Percentiles rank a stretch among this genome's conserved stretches.
phyloP scores from a whole-genome alignment of 169 alveolate genomes.

The Plasmodium coatneyi region DNA sequence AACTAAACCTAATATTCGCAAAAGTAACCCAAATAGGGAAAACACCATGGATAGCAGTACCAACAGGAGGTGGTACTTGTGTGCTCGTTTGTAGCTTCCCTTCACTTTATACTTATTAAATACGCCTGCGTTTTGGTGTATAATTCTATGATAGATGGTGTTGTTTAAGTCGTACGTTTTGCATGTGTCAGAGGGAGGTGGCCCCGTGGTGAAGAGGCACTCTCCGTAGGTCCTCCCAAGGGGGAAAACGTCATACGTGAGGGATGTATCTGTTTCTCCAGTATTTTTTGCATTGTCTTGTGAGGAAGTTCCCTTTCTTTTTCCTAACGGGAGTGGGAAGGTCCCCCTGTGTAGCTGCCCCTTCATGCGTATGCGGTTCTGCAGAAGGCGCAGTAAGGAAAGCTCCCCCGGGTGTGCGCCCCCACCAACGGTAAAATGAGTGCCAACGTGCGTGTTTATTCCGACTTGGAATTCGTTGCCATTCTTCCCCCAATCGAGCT shows the following conservation, averaged over 20 bases:
- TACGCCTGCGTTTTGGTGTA: slow-evolving; percentile 13
- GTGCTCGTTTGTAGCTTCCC: not conserved
- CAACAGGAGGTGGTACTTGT: slow-evolving; percentile 10
- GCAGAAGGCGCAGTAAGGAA: not conserved
- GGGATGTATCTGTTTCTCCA: not conserved
- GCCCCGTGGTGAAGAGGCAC: not conserved
- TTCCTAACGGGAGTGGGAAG: not conserved
- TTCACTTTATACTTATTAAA: slow-evolving; percentile 20
- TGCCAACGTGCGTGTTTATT: not conserved
- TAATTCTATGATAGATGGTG: not conserved
- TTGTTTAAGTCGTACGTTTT: slow-evolving; percentile 14
- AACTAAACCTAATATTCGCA: slow-evolving; percentile 33
- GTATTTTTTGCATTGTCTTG: not conserved
- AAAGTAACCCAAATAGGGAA: slow-evolving; percentile 8
- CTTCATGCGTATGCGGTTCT: not conserved
- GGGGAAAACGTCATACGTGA: not conserved
- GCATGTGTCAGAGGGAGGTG: not conserved
- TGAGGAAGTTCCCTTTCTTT: not conserved
- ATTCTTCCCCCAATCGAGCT: not conserved
- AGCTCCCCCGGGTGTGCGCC: not conserved
- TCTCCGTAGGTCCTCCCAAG: not conserved
- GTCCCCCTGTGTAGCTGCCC: not conserved
- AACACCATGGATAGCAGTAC: not conserved
- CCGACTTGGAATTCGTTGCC: not conserved
- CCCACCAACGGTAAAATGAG: not conserved